Percentiles rank a stretch among this genome's conserved stretches.
These are phyloP conservation scores for Fusarium mangiferae DNA, from an alignment of 2,329 filamentous ascomycete species.

Conservation along the genomic window DNA sequence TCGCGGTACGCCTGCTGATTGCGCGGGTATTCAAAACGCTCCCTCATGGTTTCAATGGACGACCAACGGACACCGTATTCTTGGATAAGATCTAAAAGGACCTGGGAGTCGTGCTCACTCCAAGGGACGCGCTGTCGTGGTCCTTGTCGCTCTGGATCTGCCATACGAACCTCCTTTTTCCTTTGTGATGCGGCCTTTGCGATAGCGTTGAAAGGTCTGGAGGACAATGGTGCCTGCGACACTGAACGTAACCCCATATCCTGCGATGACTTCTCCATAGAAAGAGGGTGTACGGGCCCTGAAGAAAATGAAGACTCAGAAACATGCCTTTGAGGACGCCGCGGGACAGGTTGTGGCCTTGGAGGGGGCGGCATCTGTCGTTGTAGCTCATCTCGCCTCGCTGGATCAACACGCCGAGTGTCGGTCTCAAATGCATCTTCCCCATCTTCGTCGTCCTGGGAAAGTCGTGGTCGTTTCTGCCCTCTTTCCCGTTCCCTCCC, in stretches of 20 bases:
- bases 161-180: constrained; percentile 31
- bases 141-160: constrained; percentile 4
- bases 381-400: constrained; percentile 34
- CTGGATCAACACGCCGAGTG: constrained; percentile 37
- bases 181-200: constrained; percentile 42
- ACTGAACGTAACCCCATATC: neutral
- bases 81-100: constrained; percentile 56
- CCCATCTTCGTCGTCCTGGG: constrained; percentile 34
- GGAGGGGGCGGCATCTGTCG: constrained; percentile 25
- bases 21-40: constrained; percentile 55
- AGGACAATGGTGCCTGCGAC: neutral
- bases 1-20: constrained; percentile 67
- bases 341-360: constrained; percentile 11
- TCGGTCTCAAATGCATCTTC: constrained; percentile 47
- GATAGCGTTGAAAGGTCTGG: constrained; percentile 38
- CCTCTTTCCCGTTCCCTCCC: neutral
- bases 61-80: constrained; percentile 45
- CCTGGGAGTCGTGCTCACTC: constrained; percentile 54
- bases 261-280: constrained; percentile 41
- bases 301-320: constrained; percentile 1
- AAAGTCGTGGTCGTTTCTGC: neutral
- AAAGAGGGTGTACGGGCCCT: constrained; percentile 28
- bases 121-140: constrained; percentile 51
- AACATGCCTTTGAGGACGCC: constrained; percentile 5
- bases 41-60: constrained; percentile 46